A percentile compares a stretch with the other conserved stretches of the same genome.
Conservation (phyloP, 768 basidiomycete genomes). For the Myochromella boudieri region DNA sequence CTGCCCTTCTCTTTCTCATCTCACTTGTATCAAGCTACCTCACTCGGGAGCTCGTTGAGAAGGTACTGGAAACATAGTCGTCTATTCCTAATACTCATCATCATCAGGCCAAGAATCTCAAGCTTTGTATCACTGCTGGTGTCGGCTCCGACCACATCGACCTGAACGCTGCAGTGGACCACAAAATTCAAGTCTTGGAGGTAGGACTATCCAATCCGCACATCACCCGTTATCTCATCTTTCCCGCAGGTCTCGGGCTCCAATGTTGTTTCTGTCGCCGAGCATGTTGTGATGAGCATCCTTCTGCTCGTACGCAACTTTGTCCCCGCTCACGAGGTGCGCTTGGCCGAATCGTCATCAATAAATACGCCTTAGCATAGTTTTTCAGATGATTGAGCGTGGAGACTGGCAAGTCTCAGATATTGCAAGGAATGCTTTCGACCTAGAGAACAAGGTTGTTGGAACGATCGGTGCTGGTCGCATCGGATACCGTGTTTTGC, state of each 20-base stretch:
- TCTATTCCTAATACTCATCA: neutral
- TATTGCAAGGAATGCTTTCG: constrained; percentile 80
- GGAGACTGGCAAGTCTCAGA: constrained; percentile 89
- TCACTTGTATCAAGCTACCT: constrained; percentile 69
- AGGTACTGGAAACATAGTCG: constrained; percentile 36
- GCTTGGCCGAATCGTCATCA: constrained; percentile 5
- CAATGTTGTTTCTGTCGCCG: constrained; percentile 89
- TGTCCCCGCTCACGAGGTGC: constrained; percentile 79
- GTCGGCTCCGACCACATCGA: constrained; percentile 92
- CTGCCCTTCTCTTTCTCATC: too few species aligned
- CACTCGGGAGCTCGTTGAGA: constrained; percentile 68
- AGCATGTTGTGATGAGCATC: constrained; percentile 90
- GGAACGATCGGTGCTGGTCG: constrained; percentile 83
- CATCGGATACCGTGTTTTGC: constrained; percentile 86
- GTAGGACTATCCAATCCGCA: constrained; percentile 19
- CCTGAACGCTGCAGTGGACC: constrained; percentile 82
- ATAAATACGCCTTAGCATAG: neutral
- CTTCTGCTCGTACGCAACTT: constrained; percentile 91
- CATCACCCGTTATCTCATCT: constrained; percentile 10
- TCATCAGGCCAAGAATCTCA: constrained; percentile 79
- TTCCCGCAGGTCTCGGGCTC: constrained; percentile 71
- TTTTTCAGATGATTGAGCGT: constrained; percentile 67
- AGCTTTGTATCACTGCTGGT: constrained; percentile 87
- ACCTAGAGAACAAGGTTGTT: constrained; percentile 88
- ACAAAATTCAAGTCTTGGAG: constrained; percentile 78